Conservation (phyloP, 1,284 basidiomycete genomes). For the Sutorius eximius region DNA sequence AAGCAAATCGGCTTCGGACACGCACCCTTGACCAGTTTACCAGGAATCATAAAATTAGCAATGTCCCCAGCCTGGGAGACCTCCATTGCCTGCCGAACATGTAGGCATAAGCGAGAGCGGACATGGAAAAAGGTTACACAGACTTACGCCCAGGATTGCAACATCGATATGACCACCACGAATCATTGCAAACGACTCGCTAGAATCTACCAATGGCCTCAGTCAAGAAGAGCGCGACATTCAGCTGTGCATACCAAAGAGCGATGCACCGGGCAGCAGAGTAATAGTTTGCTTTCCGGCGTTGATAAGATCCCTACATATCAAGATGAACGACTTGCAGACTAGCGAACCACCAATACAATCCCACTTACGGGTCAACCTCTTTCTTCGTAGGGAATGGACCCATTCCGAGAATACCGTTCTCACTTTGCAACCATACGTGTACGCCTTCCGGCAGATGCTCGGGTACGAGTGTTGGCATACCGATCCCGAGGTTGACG, state of each 20-base stretch:
- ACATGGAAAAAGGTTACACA: not conserved
- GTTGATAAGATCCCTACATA: slow-evolving; percentile 81
- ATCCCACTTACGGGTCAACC: slow-evolving; percentile 75
- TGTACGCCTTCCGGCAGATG: slow-evolving; percentile 77
- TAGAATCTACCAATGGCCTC: slow-evolving; percentile 54
- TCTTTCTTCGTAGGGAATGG: slow-evolving; percentile 87
- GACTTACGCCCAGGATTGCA: slow-evolving; percentile 76
- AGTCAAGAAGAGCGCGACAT: not conserved
- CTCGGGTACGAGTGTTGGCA: slow-evolving; percentile 92
- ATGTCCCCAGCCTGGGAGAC: slow-evolving; percentile 92
- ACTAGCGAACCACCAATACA: not conserved
- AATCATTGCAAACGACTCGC: slow-evolving; percentile 95
- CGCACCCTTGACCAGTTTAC: slow-evolving; percentile 82
- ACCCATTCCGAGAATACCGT: slow-evolving; percentile 94
- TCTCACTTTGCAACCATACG: slow-evolving; percentile 94
- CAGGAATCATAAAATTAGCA: slow-evolving; percentile 98
- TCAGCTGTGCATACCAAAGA: slow-evolving; percentile 67
- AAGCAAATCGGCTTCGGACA: not conserved
- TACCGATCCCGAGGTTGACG: slow-evolving; percentile 79
- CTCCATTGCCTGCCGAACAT: slow-evolving; percentile 76
- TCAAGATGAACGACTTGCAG: not conserved
- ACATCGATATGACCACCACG: slow-evolving; percentile 95
- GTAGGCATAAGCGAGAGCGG: not conserved
- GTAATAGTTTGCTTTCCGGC: slow-evolving; percentile 97
- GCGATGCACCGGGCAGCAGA: slow-evolving; percentile 86